Evolutionary conservation across 495 filamentous ascomycete genomes (phyloP), one percentile per base, ranked within the genome.

Genomic region (Xylaria nigripes): DNA sequence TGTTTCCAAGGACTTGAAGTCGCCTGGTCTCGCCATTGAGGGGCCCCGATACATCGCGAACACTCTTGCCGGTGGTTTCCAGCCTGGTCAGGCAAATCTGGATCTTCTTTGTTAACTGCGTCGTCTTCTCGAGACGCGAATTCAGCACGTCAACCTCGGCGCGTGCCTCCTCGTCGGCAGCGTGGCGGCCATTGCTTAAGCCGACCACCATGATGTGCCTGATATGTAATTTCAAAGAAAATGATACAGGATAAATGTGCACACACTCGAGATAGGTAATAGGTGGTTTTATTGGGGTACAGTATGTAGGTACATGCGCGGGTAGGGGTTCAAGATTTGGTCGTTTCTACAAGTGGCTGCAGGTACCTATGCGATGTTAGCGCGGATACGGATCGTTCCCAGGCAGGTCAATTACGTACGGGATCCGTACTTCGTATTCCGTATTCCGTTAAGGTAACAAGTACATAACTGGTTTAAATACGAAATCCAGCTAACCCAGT

Each of bases 21-120:
- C 81, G 84, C 68, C 89, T 86, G 1, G 94, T 97, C 65, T 95
- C 94, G 61, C 87, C 90, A 67, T 90, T 90, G 24, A 97, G 85
- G 8, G 94, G 94, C 1, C 90, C 89, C 45, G 95, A 89, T 9
- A 94, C 89, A 55, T 95, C 86, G 54, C 91, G 85, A 15, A 97
- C 90, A 45, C 84, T 89, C 65, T 89, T 88, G 18, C 90, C 93
- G 45, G 86, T 90, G 27, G 84, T 83, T 57, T 96, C 89, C 12
- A 99, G 72, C 60, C 92, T 81, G 27, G 83, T 82, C 48, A 96
- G 76, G 24, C 90, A 94, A 18, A 87, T 84, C 68, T 90, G 82
- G 58, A 99, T 96, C 75, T 94, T 96, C 72, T 90, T 95, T 27
- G 88, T 95, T 61, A 97, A 80, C 52, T 83, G 79, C 2, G 75